A percentile compares a stretch with the other conserved stretches of the same genome.
These are phyloP conservation scores for Flaveria ramosissima DNA, from an alignment of 129 eudicot species.

Conservation along the genomic window DNA sequence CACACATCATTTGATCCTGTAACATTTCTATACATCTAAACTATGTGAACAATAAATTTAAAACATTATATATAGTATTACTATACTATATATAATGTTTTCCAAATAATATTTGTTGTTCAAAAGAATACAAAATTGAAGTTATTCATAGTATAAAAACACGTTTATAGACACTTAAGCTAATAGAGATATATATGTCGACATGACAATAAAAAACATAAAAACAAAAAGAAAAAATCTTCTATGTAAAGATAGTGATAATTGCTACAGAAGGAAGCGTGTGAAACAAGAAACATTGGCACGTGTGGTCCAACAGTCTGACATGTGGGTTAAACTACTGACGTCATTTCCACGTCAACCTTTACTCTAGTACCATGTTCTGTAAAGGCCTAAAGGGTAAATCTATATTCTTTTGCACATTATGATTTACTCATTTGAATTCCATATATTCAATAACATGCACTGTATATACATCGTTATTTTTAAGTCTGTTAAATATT, in stretches of 20 bases:
- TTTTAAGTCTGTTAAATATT: too few species aligned
- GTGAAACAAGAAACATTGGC: constrained; percentile 45
- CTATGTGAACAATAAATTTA: too few species aligned
- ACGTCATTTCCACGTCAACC: constrained; percentile 30
- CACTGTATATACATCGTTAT: too few species aligned
- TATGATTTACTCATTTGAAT: not conserved
- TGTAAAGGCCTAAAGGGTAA: not conserved
- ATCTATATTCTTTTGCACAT: not conserved
- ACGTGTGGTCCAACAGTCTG: constrained; percentile 45
- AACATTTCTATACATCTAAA: not conserved
- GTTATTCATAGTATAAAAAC: not conserved
- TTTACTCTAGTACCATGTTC: not conserved
- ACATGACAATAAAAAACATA: not conserved
- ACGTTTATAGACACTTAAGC: not conserved
- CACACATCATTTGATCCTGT: not conserved
- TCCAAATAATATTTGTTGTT: not conserved
- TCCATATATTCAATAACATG: too few species aligned
- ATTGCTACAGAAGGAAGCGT: constrained; percentile 37
- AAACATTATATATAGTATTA: too few species aligned
- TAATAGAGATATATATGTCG: not conserved
- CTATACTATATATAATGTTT: too few species aligned
- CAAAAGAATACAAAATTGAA: not conserved
- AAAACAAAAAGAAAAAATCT: constrained; percentile 20
- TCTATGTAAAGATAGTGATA: constrained; percentile 38
- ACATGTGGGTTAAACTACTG: constrained; percentile 33